A percentile compares a stretch with the other conserved stretches of the same genome.
Evolutionary conservation across 768 basidiomycete genomes (phyloP).

Genomic region (Mycena galericulata): DNA sequence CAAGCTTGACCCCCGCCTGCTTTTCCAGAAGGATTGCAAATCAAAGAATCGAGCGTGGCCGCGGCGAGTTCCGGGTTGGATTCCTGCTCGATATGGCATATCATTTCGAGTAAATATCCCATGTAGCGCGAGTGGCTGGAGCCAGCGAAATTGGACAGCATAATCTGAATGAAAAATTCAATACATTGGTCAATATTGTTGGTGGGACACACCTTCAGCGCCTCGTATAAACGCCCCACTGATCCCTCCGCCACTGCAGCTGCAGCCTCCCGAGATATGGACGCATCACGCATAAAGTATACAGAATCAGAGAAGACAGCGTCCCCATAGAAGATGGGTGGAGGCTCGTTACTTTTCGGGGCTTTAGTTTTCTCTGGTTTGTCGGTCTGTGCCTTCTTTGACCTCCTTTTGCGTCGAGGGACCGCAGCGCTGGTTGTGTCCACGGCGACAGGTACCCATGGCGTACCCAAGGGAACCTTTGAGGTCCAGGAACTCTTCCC

Average conservation of each 20-base stretch:
- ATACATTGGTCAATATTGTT: neutral
- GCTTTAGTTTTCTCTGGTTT: too few species aligned
- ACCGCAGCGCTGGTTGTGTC: neutral
- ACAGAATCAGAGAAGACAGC: neutral
- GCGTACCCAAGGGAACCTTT: neutral
- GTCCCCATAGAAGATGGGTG: neutral
- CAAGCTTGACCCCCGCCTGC: slow-evolving; percentile 34
- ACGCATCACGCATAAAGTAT: neutral
- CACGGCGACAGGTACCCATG: neutral
- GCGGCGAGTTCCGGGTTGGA: slow-evolving; percentile 36
- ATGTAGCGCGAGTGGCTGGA: slow-evolving; percentile 47
- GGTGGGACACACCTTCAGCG: neutral
- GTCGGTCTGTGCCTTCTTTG: neutral
- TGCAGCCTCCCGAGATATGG: neutral
- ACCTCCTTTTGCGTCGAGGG: neutral
- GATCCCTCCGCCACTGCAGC: neutral
- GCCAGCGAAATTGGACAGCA: slow-evolving; percentile 49
- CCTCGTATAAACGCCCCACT: neutral
- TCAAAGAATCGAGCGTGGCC: slow-evolving; percentile 39
- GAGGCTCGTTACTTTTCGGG: too few species aligned
- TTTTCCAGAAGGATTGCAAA: slow-evolving; percentile 46
- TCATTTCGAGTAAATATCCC: slow-evolving; percentile 47
- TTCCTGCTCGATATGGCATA: slow-evolving; percentile 45
- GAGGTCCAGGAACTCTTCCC: neutral
- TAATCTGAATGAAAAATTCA: slow-evolving; percentile 31